phyloP scores from a whole-genome alignment of 345 rosid genomes.

The Salix viminalis region DNA sequence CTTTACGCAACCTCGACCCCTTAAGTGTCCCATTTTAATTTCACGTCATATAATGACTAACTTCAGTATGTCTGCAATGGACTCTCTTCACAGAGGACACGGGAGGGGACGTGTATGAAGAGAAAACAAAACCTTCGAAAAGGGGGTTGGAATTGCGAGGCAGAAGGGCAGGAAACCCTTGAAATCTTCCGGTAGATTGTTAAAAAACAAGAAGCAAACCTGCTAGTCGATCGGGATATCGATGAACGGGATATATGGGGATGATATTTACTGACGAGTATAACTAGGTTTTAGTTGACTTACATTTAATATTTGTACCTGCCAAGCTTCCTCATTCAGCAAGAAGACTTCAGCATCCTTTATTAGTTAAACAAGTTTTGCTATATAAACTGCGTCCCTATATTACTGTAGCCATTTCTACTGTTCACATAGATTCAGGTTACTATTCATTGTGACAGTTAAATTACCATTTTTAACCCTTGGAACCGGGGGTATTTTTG shows the following conservation, averaged over 20 bases:
- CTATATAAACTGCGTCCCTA: background rate
- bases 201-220: conserved; percentile 53
- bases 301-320: background rate
- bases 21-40: background rate
- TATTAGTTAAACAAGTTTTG: background rate
- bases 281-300: background rate
- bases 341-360: background rate
- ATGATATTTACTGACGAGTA: conserved; percentile 48
- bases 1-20: background rate
- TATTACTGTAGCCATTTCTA: no score
- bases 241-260: conserved; percentile 48
- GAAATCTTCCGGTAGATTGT: conserved; percentile 50
- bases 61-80: conserved; percentile 12
- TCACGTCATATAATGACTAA: background rate
- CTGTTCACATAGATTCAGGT: no score
- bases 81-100: conserved; percentile 58
- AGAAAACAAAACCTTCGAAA: conserved; percentile 86
- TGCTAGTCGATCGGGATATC: conserved; percentile 43
- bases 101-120: conserved; percentile 69
- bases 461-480: no score
- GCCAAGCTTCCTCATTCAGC: background rate
- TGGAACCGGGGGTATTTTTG: no score
- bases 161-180: conserved; percentile 77
- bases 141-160: conserved; percentile 89
- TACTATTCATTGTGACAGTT: no score